Evolutionary conservation across 345 rosid species (phyloP), one percentile per base, ranked within the genome.

Genomic region (Mercurialis annua): DNA sequence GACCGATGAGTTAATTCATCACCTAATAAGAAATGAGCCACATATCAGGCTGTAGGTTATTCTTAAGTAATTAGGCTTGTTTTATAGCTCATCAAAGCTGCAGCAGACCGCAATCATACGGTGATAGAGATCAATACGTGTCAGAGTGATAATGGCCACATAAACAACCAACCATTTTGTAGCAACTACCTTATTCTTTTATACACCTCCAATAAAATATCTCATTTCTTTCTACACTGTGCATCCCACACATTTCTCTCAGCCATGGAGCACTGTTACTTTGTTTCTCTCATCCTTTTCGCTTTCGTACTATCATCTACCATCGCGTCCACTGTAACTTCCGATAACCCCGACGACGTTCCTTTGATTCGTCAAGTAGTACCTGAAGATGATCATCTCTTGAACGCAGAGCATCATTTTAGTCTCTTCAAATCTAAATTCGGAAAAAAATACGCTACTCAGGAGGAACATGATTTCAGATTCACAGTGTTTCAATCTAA

Each of bases 381-480:
- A 7, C 58, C 71, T 1, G 70, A 59, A 6, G 51, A 69, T 40
- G 66, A 75, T 38, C 52, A 65, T 15, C 66, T 69, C 52, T 64
- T 69, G 24, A 60, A 38, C 64, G 74, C 74, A 5, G 71, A 70
- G 38, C 74, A 51, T 34, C 74, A 70, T 58, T 75, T 75, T 29
- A 27, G 57, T 11, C 29, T 62, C 20, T 75, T 75, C 78, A 69
- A 75, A 50, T 31, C 71, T 21, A 59, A 52, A 46, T 75, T 70
- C 18, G 67, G 66, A 52, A 75, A 75, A 23, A 49, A 26, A 21
- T 75, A 75, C 24, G 71, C 67, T n/a, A 49, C 74, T 10, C 73
- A 40, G 55, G 86, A 78, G 73, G 97, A 93, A 83, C 97, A 93
- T 66, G 90, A 89, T 16, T 73, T 78, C 76, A 65, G 97, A 52